A percentile compares a stretch with the other conserved stretches of the same genome.
These are phyloP conservation scores for Septoria linicola DNA, from an alignment of 2,329 filamentous ascomycete genomes.

Conservation along the genomic window DNA sequence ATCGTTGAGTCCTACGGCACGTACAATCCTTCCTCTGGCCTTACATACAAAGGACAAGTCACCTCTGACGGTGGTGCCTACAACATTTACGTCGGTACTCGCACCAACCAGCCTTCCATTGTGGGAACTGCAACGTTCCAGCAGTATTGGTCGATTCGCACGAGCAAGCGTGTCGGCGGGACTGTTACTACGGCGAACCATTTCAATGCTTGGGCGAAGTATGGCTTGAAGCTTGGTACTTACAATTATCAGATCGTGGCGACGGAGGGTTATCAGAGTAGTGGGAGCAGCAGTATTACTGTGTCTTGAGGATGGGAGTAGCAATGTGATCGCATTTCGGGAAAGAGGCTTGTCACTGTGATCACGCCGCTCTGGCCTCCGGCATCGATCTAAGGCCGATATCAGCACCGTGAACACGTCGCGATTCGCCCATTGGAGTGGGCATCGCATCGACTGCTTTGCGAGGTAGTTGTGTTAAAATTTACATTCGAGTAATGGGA, in stretches of 20 bases:
- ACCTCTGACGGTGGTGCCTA: constrained; percentile 55
- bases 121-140: constrained; percentile 43
- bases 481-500: no score
- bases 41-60: constrained; percentile 52
- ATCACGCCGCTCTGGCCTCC: no score
- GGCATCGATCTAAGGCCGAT: no score
- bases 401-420: no score
- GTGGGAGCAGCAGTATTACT: constrained; percentile 41
- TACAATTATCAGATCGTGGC: constrained; percentile 46
- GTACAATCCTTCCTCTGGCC: constrained; percentile 45
- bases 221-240: constrained; percentile 32
- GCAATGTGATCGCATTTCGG: no score
- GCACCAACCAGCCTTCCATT: constrained; percentile 44
- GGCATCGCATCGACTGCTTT: no score
- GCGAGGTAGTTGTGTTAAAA: no score
- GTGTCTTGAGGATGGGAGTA: constrained; percentile 31
- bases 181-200: constrained; percentile 33
- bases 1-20: constrained; percentile 55
- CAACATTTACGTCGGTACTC: constrained; percentile 51
- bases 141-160: constrained; percentile 47
- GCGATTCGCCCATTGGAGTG: no score
- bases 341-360: no score
- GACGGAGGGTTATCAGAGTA: constrained; percentile 47
- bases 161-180: constrained; percentile 34
- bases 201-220: constrained; percentile 30